These are phyloP conservation scores for Eimeria tenella DNA, from an alignment of 169 alveolate genomes.

Conservation along the genomic window DNA sequence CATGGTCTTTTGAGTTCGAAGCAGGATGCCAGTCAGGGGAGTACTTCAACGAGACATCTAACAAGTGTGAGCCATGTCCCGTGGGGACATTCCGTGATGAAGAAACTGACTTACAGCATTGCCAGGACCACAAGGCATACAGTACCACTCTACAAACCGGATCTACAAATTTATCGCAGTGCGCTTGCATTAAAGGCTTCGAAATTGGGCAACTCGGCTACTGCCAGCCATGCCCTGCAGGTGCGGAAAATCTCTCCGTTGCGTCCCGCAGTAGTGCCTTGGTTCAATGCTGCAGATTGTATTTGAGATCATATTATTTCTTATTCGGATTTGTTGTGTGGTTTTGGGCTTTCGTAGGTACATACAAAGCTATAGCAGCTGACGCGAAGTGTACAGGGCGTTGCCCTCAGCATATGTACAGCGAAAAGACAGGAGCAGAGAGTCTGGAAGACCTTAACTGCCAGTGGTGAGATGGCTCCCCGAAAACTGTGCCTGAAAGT, in stretches of 20 bases:
- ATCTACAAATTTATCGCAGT: slow-evolving; percentile 75
- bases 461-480: slow-evolving; percentile 66
- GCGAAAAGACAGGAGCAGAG: slow-evolving; percentile 71
- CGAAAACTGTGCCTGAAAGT: no score
- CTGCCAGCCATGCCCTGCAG: slow-evolving; percentile 77
- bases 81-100: slow-evolving; percentile 78
- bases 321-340: neutral
- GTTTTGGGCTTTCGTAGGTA: neutral
- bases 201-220: slow-evolving; percentile 74
- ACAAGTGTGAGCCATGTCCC: slow-evolving; percentile 77
- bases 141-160: slow-evolving; percentile 76
- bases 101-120: slow-evolving; percentile 68
- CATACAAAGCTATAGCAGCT: slow-evolving; percentile 73
- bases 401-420: slow-evolving; percentile 77
- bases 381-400: slow-evolving; percentile 79
- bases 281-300: no score
- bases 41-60: slow-evolving; percentile 35
- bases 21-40: slow-evolving; percentile 79
- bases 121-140: slow-evolving; percentile 67
- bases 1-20: slow-evolving; percentile 71
- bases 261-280: no score
- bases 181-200: slow-evolving; percentile 74
- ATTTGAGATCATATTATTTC: no score
- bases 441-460: slow-evolving; percentile 71
- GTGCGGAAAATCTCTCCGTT: slow-evolving; percentile 8